Conservation (phyloP, 192 early-diverging fungal genomes). For the Mortierella hygrophila region DNA sequence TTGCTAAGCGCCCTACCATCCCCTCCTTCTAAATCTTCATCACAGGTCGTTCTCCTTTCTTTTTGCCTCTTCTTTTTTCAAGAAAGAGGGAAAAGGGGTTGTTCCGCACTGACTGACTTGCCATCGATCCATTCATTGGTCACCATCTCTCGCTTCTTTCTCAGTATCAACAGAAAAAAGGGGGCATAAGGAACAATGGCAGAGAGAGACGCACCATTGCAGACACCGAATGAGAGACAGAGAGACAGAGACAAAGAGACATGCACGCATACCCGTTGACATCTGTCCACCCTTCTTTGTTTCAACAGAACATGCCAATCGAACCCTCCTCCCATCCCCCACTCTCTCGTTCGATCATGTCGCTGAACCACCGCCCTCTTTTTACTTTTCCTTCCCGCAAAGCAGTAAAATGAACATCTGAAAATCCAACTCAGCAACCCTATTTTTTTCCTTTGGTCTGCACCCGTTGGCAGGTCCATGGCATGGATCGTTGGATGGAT, state of each 20-base stretch:
- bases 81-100: neutral
- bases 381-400: neutral
- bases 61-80: neutral
- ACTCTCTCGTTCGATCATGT: neutral
- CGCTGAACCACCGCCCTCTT: neutral
- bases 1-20: no score
- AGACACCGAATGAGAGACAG: neutral
- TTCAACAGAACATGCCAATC: neutral
- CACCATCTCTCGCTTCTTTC: neutral
- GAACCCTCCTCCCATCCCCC: neutral
- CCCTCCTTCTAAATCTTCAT: no score
- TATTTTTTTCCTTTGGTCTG: neutral
- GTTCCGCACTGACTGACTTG: neutral
- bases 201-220: neutral
- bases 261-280: neutral
- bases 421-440: slow-evolving; percentile 2
- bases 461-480: neutral
- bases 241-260: neutral
- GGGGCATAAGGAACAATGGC: neutral
- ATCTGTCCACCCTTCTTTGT: neutral
- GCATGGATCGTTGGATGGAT: neutral
- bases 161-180: neutral
- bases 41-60: neutral
- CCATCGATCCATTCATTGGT: neutral
- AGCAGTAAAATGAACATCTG: neutral